Conservation (phyloP, 345 rosid genomes). For the Bretschneidera sinensis region DNA sequence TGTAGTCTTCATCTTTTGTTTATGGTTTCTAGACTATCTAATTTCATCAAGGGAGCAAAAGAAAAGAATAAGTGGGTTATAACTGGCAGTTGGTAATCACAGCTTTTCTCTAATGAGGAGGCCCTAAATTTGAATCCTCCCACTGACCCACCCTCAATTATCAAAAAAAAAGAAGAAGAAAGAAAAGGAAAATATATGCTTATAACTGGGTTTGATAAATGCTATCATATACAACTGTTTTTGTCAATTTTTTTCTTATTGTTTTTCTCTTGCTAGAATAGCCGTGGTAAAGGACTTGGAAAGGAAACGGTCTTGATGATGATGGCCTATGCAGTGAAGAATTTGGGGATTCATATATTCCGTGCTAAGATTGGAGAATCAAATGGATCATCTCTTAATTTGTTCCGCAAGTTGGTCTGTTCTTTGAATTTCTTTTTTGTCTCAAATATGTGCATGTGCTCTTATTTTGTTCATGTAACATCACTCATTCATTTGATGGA, state of each 20-base stretch:
- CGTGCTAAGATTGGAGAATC: slow-evolving; percentile 82
- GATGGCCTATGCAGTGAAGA: slow-evolving; percentile 78
- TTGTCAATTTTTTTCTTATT: neutral
- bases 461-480: neutral
- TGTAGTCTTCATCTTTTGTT: too few species aligned
- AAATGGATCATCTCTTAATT: slow-evolving; percentile 59
- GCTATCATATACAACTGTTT: neutral
- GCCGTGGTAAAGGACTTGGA: slow-evolving; percentile 92
- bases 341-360: slow-evolving; percentile 55
- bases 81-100: too few species aligned
- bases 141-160: too few species aligned
- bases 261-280: slow-evolving; percentile 45
- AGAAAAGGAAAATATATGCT: too few species aligned
- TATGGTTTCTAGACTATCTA: too few species aligned
- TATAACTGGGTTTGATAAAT: neutral
- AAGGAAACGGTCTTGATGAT: slow-evolving; percentile 82
- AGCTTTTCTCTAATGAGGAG: too few species aligned
- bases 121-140: too few species aligned
- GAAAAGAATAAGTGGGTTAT: too few species aligned
- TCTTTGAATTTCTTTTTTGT: slow-evolving; percentile 11
- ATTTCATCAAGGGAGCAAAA: too few species aligned
- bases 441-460: neutral
- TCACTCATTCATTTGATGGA: neutral
- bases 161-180: neutral
- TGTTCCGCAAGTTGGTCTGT: slow-evolving; percentile 71